Conservation (phyloP, 805 yeast species). For the Peterozyma xylosa region DNA sequence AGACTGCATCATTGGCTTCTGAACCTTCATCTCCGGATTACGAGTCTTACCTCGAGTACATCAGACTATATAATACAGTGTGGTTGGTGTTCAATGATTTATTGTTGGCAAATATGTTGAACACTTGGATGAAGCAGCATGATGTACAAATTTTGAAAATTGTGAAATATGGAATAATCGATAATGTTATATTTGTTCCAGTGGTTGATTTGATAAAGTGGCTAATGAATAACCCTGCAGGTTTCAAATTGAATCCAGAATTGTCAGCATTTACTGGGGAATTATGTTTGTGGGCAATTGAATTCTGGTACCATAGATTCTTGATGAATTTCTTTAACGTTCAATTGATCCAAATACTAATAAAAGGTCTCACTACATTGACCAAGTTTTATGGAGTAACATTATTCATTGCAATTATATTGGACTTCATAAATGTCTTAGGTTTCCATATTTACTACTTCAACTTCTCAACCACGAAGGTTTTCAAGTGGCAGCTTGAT, state of each 20-base stretch:
- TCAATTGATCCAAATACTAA: slow-evolving; percentile 5
- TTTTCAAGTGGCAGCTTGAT: slow-evolving; percentile 69
- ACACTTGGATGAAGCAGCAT: slow-evolving; percentile 36
- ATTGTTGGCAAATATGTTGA: slow-evolving; percentile 60
- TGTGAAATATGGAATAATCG: slow-evolving; percentile 10
- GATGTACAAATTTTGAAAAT: slow-evolving; percentile 17
- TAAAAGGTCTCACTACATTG: slow-evolving; percentile 1
- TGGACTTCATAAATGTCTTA: slow-evolving; percentile 57
- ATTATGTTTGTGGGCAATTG: slow-evolving; percentile 76
- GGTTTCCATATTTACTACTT: slow-evolving; percentile 73
- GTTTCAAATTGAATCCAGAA: slow-evolving; percentile 84
- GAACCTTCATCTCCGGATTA: slow-evolving; percentile 29
- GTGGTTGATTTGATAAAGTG: slow-evolving; percentile 47
- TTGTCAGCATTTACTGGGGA: slow-evolving; percentile 83
- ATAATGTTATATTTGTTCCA: slow-evolving; percentile 25
- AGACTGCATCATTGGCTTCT: slow-evolving; percentile 29
- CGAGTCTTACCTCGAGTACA: slow-evolving; percentile 44
- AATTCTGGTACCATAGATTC: slow-evolving; percentile 41
- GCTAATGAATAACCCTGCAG: slow-evolving; percentile 89
- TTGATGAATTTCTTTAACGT: slow-evolving; percentile 13
- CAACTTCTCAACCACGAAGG: slow-evolving; percentile 69
- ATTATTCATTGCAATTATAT: slow-evolving; percentile 53
- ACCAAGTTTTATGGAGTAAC: slow-evolving; percentile 49
- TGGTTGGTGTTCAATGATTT: slow-evolving; percentile 87
- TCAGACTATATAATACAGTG: slow-evolving; percentile 73